Evolutionary conservation across 2,329 filamentous ascomycete species (phyloP).

Genomic region (Colletotrichum sp.): DNA sequence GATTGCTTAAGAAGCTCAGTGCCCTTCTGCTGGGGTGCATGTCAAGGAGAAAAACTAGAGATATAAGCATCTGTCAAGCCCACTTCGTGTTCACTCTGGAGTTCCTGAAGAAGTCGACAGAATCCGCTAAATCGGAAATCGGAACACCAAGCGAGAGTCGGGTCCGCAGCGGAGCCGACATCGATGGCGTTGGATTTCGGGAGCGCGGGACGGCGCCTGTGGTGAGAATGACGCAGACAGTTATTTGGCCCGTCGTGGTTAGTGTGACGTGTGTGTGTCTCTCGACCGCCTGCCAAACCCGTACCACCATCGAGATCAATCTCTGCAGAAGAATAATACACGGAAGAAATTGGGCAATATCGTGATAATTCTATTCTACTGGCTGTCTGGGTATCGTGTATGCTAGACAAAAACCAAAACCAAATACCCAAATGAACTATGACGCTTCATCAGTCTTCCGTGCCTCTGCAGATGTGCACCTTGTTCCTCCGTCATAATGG

Average conservation of each 20-base stretch:
- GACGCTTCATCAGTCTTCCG: not conserved
- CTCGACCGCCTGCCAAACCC: not conserved
- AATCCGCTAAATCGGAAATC: not conserved
- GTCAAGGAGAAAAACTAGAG: not conserved
- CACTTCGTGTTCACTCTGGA: not conserved
- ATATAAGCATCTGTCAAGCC: not conserved
- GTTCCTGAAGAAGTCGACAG: not conserved
- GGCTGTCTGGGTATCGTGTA: not conserved
- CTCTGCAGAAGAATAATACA: not conserved
- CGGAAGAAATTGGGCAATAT: not conserved
- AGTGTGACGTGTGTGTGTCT: not conserved
- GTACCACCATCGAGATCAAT: not conserved
- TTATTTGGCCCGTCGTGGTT: not conserved
- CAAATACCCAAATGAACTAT: not conserved
- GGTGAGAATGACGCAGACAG: not conserved
- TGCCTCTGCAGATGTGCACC: not conserved
- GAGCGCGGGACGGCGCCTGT: not conserved
- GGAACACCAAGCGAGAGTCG: not conserved
- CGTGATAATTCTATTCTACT: not conserved
- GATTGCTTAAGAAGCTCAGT: accelerated
- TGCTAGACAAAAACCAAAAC: not conserved
- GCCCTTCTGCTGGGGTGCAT: accelerated
- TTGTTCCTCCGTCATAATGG: not conserved
- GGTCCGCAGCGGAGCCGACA: not conserved
- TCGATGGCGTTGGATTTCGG: not conserved